Base-by-base conservation (phyloP, 2,329 filamentous ascomycete genomes). In the Fusarium luffae region DNA sequence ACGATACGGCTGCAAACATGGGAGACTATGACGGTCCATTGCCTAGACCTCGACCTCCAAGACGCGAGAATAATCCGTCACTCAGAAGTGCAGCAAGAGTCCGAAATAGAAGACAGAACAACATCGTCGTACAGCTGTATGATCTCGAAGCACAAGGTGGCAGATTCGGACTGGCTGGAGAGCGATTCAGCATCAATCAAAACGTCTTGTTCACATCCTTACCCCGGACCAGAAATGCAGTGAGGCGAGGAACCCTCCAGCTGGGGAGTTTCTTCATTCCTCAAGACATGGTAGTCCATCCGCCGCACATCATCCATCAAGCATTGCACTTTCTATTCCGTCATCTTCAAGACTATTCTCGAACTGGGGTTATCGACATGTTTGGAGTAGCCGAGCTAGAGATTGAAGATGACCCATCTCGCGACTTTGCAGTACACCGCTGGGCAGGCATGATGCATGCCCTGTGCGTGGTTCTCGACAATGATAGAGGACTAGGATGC, bases 401-500 rank as follows among this genome's bases (percentile, higher is more conserved):
- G 9, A 65, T 74, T 19, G 59, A 62, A 21, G 32, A 59, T 11
- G 47, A 46, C 11, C 28, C 56, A 16, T 32, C 43, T 28, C 52
- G 54, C 16, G 27, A 27, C 32, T 30, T 34, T 9, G 48, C 42
- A 16, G 56, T 73, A 5, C 55, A 32, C 8, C 46, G 47, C 2
- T 75, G 72, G 74, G 65, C 58, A 2, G 42, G 44, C 7, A 68
- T 54, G 32, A 59, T 71, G 47, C 63, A 73, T 51, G 69, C 65
- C 28, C 23, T 79, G 18, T 78, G 74, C 55, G 63, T 77, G 18
- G 62, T 77, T 10, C 69, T 79, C 11, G 72, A 76, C 34, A 70
- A 75, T 27, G 68, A 72, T 32, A 54, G 51, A 16, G 73, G 71
- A 5, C 56, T 79, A 3, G 77, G 76, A 9, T 79, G 76, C 47